Base-by-base conservation (phyloP, 2,329 filamentous ascomycete genomes). In the Aspergillus novofumigatus region DNA sequence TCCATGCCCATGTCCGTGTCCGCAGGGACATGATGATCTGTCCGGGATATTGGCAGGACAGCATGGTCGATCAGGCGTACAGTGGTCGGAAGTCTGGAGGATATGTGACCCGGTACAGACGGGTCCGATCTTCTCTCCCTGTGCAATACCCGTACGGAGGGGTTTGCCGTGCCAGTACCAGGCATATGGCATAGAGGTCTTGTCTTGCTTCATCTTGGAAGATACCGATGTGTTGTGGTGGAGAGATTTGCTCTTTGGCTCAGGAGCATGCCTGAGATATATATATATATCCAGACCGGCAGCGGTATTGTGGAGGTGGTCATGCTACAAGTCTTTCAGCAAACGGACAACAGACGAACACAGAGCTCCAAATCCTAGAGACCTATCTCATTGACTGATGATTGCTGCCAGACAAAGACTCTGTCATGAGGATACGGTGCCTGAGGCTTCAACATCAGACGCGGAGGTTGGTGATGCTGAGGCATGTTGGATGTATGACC, bases 81-180 rank as follows among this genome's bases (percentile, higher is more conserved):
- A 17, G 44, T 21, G 44, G 21, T 23, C 23, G 11, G 41, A 2
- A 2, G n/a, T 21, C 10, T 51, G n/a, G n/a, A 29, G 49, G 35
- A 49, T 54, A 38, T 49, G 8, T 23, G 42, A 44, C 11, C 26
- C 44, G 5, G 59, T 32, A 41, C 44, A 53, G 17, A 64, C 56
- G 29, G 60, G 53, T 17, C 54, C 21, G 53, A 67, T 60, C 26
- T 50, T 56, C 29, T 66, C 60, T 20, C 59, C 61, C 17, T 53
- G 62, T 21, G 52, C 49, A 4, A 53, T 29, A 9, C 59, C 56
- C 55, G 56, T 59, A 38, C 59, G 61, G 41, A 65, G 55, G 9
- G 65, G 51, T 44, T 66, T 65, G 54, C 65, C 64, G 23, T 58
- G 51, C 64, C 62, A 68, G 55, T 65, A 67, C 64, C 65, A 67